Evolutionary conservation across 2,329 filamentous ascomycete species (phyloP), one percentile per base, ranked within the genome.

Genomic region (Fusarium luffae): DNA sequence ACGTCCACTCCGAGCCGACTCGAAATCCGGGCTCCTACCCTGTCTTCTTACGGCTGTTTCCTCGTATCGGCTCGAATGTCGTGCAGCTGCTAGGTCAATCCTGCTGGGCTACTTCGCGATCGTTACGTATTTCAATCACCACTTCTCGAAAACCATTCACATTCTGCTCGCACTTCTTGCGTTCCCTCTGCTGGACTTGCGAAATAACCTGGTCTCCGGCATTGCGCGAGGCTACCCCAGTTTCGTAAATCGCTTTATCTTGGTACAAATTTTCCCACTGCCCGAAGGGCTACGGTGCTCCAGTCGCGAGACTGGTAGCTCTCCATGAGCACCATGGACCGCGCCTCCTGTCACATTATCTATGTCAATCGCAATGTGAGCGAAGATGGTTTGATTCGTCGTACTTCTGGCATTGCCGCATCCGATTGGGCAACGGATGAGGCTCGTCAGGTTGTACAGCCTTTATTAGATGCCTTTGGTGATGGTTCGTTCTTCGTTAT

Each of bases 221-320:
- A 62, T 68, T 54, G 60, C 50, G 69, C 54, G 70, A 71, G 63
- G 56, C 68, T 60, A 54, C 42, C 44, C 46, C 25, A 23, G 57
- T 34, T 43, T 46, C 25, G 28, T 51, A 46, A 59, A 69, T 56
- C 46, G 27, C 54, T 55, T 55, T 51, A 66, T 69, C 55, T 72
- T 72, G 73, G 69, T 59, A 64, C 63, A 57, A 57, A 61, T 67
- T 63, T 51, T 63, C 32, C 25, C 49, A 54, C 57, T 74, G 77
- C 75, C 75, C 68, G 74, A 75, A 82, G 81, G 85, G 84, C 80
- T 81, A 82, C 84, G 84, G 85, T 83, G 85, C 82, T 85, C 85
- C 86, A 82, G 86, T 88, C 86, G 82, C 78, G 79, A 84, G 86
- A 86, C 86, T 88, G 85, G 86, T 83, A 85, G 85, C 85, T 83